These are phyloP conservation scores for Plenodomus lindquistii DNA, from an alignment of 2,329 filamentous ascomycete genomes.

Conservation along the genomic window DNA sequence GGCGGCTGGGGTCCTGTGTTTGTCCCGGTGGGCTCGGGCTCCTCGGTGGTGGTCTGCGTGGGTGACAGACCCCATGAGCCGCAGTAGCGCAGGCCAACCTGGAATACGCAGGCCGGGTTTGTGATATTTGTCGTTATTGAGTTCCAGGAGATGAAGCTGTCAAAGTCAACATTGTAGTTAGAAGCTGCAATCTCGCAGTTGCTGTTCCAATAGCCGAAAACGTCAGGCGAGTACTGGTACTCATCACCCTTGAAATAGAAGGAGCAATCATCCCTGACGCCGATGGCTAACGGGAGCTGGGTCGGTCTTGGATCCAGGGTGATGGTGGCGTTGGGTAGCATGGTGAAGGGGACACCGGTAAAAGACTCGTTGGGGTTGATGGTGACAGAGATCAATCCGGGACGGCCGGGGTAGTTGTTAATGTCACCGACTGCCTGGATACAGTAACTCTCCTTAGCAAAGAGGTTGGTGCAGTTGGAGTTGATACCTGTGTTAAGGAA, in stretches of 20 bases:
- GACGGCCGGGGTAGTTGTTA: conserved; percentile 1
- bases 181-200: no score
- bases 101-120: not conserved
- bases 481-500: conserved; percentile 10
- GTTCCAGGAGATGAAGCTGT: not conserved
- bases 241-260: no score
- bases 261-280: no score
- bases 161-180: not conserved
- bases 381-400: not conserved
- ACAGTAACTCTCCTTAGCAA: conserved; percentile 1
- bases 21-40: not conserved
- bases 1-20: not conserved
- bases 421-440: not conserved
- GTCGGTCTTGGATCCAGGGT: no score
- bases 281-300: no score
- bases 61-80: not conserved
- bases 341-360: no score
- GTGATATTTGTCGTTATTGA: not conserved
- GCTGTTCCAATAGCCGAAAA: no score
- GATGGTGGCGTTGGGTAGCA: no score
- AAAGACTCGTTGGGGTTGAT: no score
- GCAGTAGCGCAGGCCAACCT: conserved; percentile 1
- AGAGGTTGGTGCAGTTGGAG: conserved; percentile 8
- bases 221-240: no score
- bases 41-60: conserved; percentile 1